Evolutionary conservation across 129 eudicot species (phyloP).

Genomic region (Saussurea involucrata): DNA sequence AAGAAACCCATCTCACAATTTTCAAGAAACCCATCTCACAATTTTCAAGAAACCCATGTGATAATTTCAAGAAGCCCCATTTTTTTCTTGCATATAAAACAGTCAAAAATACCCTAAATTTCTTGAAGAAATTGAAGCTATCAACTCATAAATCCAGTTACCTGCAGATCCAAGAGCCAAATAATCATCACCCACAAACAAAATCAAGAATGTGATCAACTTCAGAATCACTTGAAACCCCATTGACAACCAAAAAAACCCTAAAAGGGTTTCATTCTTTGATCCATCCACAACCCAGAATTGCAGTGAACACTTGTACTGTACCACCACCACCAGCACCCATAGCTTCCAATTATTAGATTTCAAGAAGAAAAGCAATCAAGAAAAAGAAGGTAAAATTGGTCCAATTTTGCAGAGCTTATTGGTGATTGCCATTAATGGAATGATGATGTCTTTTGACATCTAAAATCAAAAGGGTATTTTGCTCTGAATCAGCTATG

Average conservation of each 20-base stretch:
- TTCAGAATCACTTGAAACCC: conserved; percentile 39
- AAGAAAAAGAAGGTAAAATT: background rate
- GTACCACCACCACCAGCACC: conserved; percentile 17
- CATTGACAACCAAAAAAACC: conserved; percentile 36
- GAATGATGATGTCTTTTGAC: conserved; percentile 18
- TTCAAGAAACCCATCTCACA: background rate
- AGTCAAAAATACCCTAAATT: background rate
- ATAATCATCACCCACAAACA: conserved; percentile 34
- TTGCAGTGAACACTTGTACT: conserved; percentile 12
- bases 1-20: conserved; percentile 7
- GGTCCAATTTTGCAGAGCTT: conserved; percentile 21
- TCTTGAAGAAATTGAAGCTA: background rate
- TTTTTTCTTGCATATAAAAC: background rate
- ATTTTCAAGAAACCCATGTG: background rate
- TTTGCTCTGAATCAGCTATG: background rate
- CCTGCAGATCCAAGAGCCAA: conserved; percentile 65
- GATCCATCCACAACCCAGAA: conserved; percentile 29
- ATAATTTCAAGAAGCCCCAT: conserved; percentile 13
- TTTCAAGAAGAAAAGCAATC: background rate
- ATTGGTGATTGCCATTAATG: conserved; percentile 26
- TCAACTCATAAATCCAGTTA: conserved; percentile 29
- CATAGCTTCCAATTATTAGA: background rate
- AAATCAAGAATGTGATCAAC: conserved; percentile 39
- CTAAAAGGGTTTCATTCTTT: conserved; percentile 16
- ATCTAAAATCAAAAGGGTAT: conserved; percentile 10